Evolutionary conservation across 768 basidiomycete species (phyloP), one percentile per base, ranked within the genome.

Genomic region (Crucibulum laeve): DNA sequence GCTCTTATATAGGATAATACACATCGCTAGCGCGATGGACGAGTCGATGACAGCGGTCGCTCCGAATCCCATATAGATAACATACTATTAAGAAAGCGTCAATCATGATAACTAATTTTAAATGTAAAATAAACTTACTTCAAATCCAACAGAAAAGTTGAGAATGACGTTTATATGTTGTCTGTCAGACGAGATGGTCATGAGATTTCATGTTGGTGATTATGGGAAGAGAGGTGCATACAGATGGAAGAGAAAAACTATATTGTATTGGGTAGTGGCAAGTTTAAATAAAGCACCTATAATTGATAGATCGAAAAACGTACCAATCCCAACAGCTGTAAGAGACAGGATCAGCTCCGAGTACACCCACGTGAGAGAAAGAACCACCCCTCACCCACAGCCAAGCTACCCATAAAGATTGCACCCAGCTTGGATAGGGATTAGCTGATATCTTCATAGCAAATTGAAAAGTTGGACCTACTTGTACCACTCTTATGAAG

Each of bases 21-120:
- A 65, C 61, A 62, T 62, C 26, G 56, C 55, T 3, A 51, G 53
- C 2, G 64, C 60, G 25, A 64, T 64, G 4, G 55, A 48, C 28
- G 55, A 55, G 37, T 65, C 64, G 3, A 65, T 50, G 14, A 61
- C 30, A 7, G 58, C 57, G 0, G 58, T 59, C 3, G 59, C 49
- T 0, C 64, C 61, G 32, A 64, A 60, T 5, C 59, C 61, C 19
- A 64, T 48, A 44, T 62, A 64, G 3, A 64, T 50, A 21, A 61
- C 55, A 45, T 62, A 65, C 62, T 63, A 34, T 15, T 15, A 23
- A 18, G 25, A 5, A 24, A 35, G 26, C 23, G 21, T 38, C 30
- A 22, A 14, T 36, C 25, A 8, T 36, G 2, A 30, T 1, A 21
- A 17, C 17, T 40, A 14, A 42, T 28, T 11, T 42, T n/a, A 13